phyloP scores from a whole-genome alignment of 495 filamentous ascomycete genomes.

The Parmelia sp. region DNA sequence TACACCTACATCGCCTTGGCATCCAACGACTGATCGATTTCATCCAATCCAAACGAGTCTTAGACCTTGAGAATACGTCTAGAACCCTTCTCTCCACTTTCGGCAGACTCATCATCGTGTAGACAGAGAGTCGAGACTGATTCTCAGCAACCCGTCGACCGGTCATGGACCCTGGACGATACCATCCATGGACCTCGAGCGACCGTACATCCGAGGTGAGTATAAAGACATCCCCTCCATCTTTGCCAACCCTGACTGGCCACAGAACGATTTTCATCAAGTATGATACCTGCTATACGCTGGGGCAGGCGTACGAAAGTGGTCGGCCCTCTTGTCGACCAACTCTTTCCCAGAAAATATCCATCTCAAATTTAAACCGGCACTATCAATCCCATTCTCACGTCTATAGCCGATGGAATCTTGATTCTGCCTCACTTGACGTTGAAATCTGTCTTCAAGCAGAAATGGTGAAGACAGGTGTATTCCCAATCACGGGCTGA shows the following conservation, averaged over 20 bases:
- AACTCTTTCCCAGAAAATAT: background rate
- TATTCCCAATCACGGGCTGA: background rate
- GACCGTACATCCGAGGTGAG: background rate
- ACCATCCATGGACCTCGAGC: background rate
- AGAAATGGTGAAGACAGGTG: background rate
- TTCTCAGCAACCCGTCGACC: background rate
- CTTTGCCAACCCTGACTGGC: background rate
- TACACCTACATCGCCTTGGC: background rate
- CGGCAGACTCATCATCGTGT: background rate
- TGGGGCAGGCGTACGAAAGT: background rate
- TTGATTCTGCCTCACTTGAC: too few relatives aligned
- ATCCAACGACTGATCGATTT: background rate
- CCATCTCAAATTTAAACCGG: background rate
- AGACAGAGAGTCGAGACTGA: background rate
- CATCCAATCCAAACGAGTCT: background rate
- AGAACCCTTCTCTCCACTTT: background rate
- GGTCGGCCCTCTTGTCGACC: background rate
- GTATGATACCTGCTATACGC: background rate
- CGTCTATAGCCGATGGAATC: background rate
- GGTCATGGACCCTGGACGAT: background rate
- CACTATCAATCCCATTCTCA: background rate
- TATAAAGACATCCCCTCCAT: background rate
- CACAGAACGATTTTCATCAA: background rate
- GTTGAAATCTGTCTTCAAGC: background rate
- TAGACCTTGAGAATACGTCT: background rate